These are phyloP conservation scores for Yamadazyma dushanensis DNA, from an alignment of 1,139 yeast species.

Conservation along the genomic window DNA sequence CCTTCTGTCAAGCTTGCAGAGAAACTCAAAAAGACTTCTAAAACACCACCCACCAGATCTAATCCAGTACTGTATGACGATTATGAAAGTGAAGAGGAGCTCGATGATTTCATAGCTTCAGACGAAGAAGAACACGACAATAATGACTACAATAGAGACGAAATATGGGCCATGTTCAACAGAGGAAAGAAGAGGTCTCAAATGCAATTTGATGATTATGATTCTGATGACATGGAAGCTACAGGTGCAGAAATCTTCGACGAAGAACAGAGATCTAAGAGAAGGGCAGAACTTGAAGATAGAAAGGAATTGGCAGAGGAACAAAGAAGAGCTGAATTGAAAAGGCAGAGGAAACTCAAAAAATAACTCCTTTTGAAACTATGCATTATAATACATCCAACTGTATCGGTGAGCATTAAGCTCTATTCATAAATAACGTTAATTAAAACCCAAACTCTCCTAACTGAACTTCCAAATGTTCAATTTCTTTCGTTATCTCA, in stretches of 20 bases:
- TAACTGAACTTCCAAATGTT: slow-evolving; percentile 46
- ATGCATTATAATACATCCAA: too few species aligned
- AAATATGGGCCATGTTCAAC: slow-evolving; percentile 85
- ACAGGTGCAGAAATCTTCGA: slow-evolving; percentile 83
- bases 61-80: slow-evolving; percentile 12
- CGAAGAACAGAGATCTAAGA: slow-evolving; percentile 72
- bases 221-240: slow-evolving; percentile 87
- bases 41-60: background rate
- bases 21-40: slow-evolving; percentile 20
- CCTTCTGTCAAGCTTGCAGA: slow-evolving; percentile 24
- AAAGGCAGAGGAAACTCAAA: slow-evolving; percentile 21
- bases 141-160: slow-evolving; percentile 70
- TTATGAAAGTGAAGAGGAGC: slow-evolving; percentile 29
- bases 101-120: slow-evolving; percentile 55
- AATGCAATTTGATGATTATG: slow-evolving; percentile 56
- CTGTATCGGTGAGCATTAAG: too few species aligned
- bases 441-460: slow-evolving; percentile 67
- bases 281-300: slow-evolving; percentile 65
- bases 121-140: slow-evolving; percentile 48
- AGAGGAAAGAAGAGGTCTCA: slow-evolving; percentile 54
- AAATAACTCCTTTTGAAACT: too few species aligned
- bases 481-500: slow-evolving; percentile 60
- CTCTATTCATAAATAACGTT: too few species aligned
- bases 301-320: slow-evolving; percentile 60
- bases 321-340: slow-evolving; percentile 40